Percentiles rank a stretch among this genome's conserved stretches.
phyloP scores from a whole-genome alignment of 257 asterid species.

The Solanum commersonii region DNA sequence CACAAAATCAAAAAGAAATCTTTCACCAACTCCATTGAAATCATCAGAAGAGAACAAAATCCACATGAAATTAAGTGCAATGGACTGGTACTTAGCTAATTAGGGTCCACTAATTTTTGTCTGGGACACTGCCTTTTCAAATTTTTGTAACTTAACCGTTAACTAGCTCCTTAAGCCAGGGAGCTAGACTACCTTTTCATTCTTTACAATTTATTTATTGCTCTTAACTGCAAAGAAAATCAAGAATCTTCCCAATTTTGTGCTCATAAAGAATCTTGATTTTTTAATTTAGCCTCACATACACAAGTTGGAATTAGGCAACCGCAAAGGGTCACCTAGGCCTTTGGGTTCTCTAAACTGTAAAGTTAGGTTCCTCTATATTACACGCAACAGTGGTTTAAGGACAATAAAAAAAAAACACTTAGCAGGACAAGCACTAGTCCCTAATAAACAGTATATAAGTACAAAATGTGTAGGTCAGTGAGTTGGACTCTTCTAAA shows the following conservation, averaged over 20 bases:
- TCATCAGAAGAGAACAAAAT: background rate
- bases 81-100: background rate
- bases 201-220: background rate
- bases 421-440: constrained; percentile 1
- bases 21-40: constrained; percentile 34
- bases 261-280: background rate
- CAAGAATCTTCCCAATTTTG: constrained; percentile 9
- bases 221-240: constrained; percentile 29
- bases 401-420: background rate
- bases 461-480: background rate
- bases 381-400: background rate
- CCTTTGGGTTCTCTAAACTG: constrained; percentile 11
- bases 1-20: constrained; percentile 21
- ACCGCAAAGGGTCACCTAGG: background rate
- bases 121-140: background rate
- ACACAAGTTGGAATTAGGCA: constrained; percentile 1
- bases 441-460: constrained; percentile 12
- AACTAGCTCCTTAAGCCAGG: constrained; percentile 32
- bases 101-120: constrained; percentile 22
- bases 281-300: background rate
- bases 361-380: constrained; percentile 17
- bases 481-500: constrained; percentile 4
- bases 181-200: constrained; percentile 13
- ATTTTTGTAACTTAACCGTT: background rate
- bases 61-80: background rate